Base-by-base conservation (phyloP, 2,329 filamentous ascomycete species). In the Fusarium sp. region DNA sequence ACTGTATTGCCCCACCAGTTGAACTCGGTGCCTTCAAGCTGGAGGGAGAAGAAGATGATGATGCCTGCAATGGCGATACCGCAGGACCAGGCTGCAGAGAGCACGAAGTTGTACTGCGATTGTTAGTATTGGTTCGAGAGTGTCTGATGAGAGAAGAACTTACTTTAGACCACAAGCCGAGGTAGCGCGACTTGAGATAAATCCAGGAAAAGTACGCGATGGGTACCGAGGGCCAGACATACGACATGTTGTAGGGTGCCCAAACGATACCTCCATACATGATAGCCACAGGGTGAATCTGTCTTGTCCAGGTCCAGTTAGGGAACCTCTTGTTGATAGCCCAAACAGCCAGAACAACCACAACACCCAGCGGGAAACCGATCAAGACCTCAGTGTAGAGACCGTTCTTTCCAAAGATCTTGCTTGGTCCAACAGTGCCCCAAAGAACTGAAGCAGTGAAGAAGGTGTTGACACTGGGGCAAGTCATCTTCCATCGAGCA, bases 381-480 rank as follows among this genome's bases (percentile, higher is more conserved):
- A 86, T 74, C 36, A 89, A 77, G 1, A 86, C 83, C 55, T 83
- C 80, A 7, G 82, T 84, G 79, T 89, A 89, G 63, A 85, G 83
- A 13, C 86, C 85, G 15, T 83, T 78, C 26, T 80, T 79, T 7
- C 87, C 87, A 70, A 87, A 90, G 36, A 89, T 83, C 77, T 85
- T 86, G 66, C 81, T 80, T 0, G 87, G 86, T 0, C 87, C 87
- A 42, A 89, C 84, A 3, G 86, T 87, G 30, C 87, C 88, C 87
- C 87, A 89, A 8, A 89, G 81, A 1, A 89, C 84, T 0, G 87
- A 85, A 3, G 88, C 87, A 1, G 87, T 89, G 79, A 89, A 90
- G 79, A 89, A 89, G 8, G 86, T 87, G 77, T 87, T 88, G 74
- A 87, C 84, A 20, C 84, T 84, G 18, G 86, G 87, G 75, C 88